Evolutionary conservation across 2,329 filamentous ascomycete genomes (phyloP), one percentile per base, ranked within the genome.

Genomic region (Microsporum canis): DNA sequence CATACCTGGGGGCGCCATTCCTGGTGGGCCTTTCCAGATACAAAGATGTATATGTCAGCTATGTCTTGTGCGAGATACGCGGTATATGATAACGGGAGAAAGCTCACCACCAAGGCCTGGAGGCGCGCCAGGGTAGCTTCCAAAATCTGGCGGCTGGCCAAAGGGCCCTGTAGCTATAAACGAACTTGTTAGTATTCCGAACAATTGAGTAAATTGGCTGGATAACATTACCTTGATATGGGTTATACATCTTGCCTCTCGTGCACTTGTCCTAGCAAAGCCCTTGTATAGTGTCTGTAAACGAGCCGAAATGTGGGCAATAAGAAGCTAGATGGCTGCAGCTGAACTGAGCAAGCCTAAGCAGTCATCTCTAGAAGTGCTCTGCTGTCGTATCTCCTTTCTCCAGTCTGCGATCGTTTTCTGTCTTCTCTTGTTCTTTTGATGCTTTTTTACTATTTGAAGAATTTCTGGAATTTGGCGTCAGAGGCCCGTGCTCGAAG

Each of bases 121-220:
- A 69, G 88, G 88, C 68, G 87, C 84, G 66, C 84, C 86, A 63
- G 87, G 86, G 68, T 88, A 91, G 61, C 80, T 80, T 66, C 83
- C 84, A 77, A 87, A 95, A 67, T 84, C 83, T 59, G 88, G 88
- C 70, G 88, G 87, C 62, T 84, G 82, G 69, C 87, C 88, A 78
- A 91, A 95, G 57, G 84, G 82, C 65, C 72, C 71, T 27, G 74
- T 70, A 65, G 72, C 73, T 75, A 61, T 3, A 61, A 27, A 38
- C 34, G 33, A 8, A 41, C 12, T 7, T 57, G 31, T 36, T 49
- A 53, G 36, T 17, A 59, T 57, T 23, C 31, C 43, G 4, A 57
- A 23, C 58, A 33, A 17, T 3, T 6, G 51, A 5, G 23, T 34
- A 12, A 17, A 34, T 14, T 47, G 38, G 34, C 14, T 14, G 12